Percentiles rank a stretch among this genome's conserved stretches.
These are phyloP conservation scores for Candida berthetii DNA, from an alignment of 805 yeast species.

Conservation along the genomic window DNA sequence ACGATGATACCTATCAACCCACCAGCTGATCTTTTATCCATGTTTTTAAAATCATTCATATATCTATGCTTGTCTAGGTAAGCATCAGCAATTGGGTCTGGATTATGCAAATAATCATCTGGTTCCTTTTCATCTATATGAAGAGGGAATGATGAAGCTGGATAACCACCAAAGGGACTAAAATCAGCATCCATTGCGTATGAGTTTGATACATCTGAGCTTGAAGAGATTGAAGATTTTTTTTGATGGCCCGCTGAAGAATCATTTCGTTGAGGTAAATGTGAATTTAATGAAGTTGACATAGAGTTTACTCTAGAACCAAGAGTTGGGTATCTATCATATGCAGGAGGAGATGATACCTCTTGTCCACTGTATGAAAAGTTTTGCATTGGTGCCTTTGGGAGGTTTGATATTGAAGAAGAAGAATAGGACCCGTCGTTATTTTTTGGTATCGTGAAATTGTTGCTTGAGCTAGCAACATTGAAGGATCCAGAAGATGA, in stretches of 20 bases:
- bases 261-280: slow-evolving; percentile 10
- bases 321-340: slow-evolving; percentile 63
- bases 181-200: slow-evolving; percentile 55
- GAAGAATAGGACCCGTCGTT: slow-evolving; percentile 14
- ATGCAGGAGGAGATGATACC: slow-evolving; percentile 41
- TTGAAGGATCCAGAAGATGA: too few relatives aligned
- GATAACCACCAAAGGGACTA: slow-evolving; percentile 95
- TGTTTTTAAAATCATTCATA: slow-evolving; percentile 52
- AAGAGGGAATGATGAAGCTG: slow-evolving; percentile 90
- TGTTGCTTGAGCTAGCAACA: slow-evolving; percentile 4
- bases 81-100: slow-evolving; percentile 92
- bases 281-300: slow-evolving; percentile 32
- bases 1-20: slow-evolving; percentile 58
- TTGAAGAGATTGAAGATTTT: slow-evolving; percentile 14
- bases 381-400: slow-evolving; percentile 6
- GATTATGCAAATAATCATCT: slow-evolving; percentile 93
- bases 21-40: slow-evolving; percentile 57
- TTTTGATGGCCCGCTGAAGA: slow-evolving; percentile 3
- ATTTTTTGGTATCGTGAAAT: slow-evolving; percentile 22
- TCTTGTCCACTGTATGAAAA: slow-evolving; percentile 12
- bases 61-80: slow-evolving; percentile 70
- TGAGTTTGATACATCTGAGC: slow-evolving; percentile 7
- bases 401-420: slow-evolving; percentile 7
- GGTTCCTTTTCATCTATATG: slow-evolving; percentile 90
- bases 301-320: slow-evolving; percentile 51